Evolutionary conservation across 371 early-diverging fungal genomes (phyloP), one percentile per base, ranked within the genome.

Genomic region (Capillidium rhysosporum): DNA sequence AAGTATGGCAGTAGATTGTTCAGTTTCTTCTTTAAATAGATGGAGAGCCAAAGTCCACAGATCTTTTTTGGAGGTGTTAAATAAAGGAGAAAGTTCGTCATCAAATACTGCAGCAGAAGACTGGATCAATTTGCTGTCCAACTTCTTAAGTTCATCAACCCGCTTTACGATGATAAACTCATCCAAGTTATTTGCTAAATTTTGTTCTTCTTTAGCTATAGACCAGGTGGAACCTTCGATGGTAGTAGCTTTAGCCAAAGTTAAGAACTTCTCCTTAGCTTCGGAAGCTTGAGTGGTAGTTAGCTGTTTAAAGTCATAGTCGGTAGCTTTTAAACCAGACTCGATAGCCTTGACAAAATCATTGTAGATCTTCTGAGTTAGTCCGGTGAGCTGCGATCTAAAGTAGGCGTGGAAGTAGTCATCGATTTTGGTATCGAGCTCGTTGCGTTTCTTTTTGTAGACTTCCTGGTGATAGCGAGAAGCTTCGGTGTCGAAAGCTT

Each of bases 401-500:
- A 79, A 92, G 46, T 76, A 75, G 2, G 83, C 75, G 46, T 84
- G 76, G 43, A 93, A 70, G 52, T 78, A 77, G 3, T 80, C 71
- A 56, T 85, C 75, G 59, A 91, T 72, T 57, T 82, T 83, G 46
- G 65, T 69, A 48, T 79, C 58, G 69, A 92, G 77, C 12, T 92
- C 93, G 0, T 40, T 44, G 28, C 91, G 80, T 69, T 92, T 92
- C 56, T 79, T 80, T 52, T 78, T 62, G 65, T 90, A 97, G 18
- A 94, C 94, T 1, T 71, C 81, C n/a, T 75, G 60, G 57, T 90
- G 81, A 62, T 97, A 97, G 45, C 98, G 77, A 8, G 82, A 79
- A 0, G 92, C 98, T 49, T 83, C 84, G 57, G 75, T 79, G 61
- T 94, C 94, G 62, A 94, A 96, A 1, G 70, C 63, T 2, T 69